Evolutionary conservation across 164 flowering plant genomes (phyloP), one percentile per base, ranked within the genome.

Genomic region (Saururus chinensis): DNA sequence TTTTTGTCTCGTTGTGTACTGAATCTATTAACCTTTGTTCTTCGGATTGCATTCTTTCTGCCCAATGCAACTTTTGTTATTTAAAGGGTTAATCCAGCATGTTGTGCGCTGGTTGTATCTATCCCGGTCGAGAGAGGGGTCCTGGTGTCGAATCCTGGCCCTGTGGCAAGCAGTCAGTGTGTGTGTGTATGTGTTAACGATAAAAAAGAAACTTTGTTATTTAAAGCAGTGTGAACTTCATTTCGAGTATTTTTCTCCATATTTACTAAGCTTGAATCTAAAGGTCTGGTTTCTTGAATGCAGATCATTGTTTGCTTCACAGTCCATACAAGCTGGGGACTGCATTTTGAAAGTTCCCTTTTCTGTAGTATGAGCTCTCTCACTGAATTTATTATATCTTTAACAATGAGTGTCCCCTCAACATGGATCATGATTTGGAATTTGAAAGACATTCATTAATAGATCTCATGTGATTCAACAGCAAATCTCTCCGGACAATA

Each of bases 311-410:
- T 69, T 77, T 60, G 77, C 80, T 48, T 67, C 76, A 9, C 58
- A 30, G 66, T 57, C 19, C 41, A 70, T 76, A 67, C 56, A 63
- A 62, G 60, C 66, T 55, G 95, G 98, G 60, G 96, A 85, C 60
- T 77, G 83, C 81, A 71, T 88, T 16, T 57, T 88, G 68, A 80
- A 73, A 71, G 86, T 88, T 76, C 98, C 98, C 40, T 85, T 66
- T 60, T 69, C 67, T 37, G 89, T 74, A 81, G 96, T 89, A 76
- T 17, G 14, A 56, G 63, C 64, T 37, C 25, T 62, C 21, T 53
- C 56, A 20, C 17, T 12, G 17, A 12, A 45, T 12, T 12, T 12
- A 13, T 17, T 45, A 45, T 17, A 12, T 12, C 14, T 12, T 10
- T 9, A 30, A 6, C 6, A 30, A 30, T 30, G 6, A 2, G 49